Evolutionary conservation across 2,329 filamentous ascomycete genomes (phyloP).

Genomic region (Talaromyces funiculosus): DNA sequence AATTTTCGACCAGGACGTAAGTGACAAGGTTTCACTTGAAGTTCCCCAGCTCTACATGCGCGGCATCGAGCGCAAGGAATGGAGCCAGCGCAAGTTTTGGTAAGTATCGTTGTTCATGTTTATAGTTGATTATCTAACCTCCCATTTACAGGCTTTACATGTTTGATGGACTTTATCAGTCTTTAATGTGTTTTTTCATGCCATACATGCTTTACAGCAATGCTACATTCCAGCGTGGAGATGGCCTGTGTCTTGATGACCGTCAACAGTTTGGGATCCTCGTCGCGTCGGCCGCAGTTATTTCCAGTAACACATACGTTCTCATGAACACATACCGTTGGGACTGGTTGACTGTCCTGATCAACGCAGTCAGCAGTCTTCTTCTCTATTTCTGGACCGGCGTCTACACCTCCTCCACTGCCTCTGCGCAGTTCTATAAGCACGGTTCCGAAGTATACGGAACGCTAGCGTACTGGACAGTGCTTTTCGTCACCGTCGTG

Average conservation of each 20-base stretch:
- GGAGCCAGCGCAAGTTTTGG: conserved; percentile 97
- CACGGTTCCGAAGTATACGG: conserved; percentile 73
- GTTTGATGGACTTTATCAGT: conserved; percentile 91
- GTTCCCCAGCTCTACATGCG: conserved; percentile 93
- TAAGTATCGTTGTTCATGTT: conserved; percentile 43
- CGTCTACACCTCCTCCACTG: conserved; percentile 63
- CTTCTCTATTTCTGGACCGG: conserved; percentile 96
- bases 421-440: conserved; percentile 64
- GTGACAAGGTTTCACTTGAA: conserved; percentile 85
- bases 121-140: conserved; percentile 2
- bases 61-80: conserved; percentile 92
- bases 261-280: conserved; percentile 80
- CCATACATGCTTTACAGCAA: conserved; percentile 72
- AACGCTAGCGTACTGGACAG: conserved; percentile 79
- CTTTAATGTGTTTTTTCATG: conserved; percentile 86
- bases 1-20: conserved; percentile 93
- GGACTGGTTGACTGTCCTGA: conserved; percentile 91
- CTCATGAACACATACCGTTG: conserved; percentile 94
- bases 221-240: conserved; percentile 63
- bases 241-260: conserved; percentile 71
- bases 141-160: conserved; percentile 68
- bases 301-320: conserved; percentile 90
- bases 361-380: conserved; percentile 74
- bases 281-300: conserved; percentile 74
- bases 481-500: conserved; percentile 70